A percentile compares a stretch with the other conserved stretches of the same genome.
These are phyloP conservation scores for Schizophyllum commune DNA, from an alignment of 1,284 basidiomycete genomes.

Conservation along the genomic window DNA sequence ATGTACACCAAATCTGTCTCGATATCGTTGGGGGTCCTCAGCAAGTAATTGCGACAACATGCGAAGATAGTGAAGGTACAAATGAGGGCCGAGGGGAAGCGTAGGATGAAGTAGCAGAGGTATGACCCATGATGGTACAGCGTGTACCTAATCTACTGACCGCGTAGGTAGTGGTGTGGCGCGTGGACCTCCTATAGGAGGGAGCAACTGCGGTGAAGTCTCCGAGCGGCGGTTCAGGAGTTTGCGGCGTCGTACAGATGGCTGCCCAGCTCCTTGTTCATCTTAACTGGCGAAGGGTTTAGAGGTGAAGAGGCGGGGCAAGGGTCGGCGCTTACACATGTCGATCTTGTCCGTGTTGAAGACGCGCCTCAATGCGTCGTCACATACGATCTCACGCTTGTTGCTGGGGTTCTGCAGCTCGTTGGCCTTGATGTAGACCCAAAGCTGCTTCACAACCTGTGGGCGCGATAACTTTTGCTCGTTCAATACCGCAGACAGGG, in stretches of 20 bases:
- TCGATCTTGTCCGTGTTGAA: slow-evolving; percentile 74
- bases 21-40: no score
- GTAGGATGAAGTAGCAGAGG: no score
- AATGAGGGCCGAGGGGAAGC: neutral
- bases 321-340: slow-evolving; percentile 39
- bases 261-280: slow-evolving; percentile 72
- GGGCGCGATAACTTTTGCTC: slow-evolving; percentile 67
- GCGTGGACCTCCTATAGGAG: no score
- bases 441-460: slow-evolving; percentile 83
- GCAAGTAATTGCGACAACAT: no score
- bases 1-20: no score
- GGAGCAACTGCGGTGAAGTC: no score
- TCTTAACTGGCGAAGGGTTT: slow-evolving; percentile 34
- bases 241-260: slow-evolving; percentile 27
- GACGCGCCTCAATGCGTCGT: slow-evolving; percentile 56
- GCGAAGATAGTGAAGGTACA: neutral
- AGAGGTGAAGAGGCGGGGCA: no score
- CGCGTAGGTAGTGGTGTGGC: no score
- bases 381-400: slow-evolving; percentile 77
- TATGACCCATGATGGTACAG: no score
- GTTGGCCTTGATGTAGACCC: slow-evolving; percentile 77
- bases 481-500: slow-evolving; percentile 52
- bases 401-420: slow-evolving; percentile 76
- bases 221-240: neutral
- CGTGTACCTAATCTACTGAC: no score